Base-by-base conservation (phyloP, 371 early-diverging fungal species). In the Mortierella sp. region DNA sequence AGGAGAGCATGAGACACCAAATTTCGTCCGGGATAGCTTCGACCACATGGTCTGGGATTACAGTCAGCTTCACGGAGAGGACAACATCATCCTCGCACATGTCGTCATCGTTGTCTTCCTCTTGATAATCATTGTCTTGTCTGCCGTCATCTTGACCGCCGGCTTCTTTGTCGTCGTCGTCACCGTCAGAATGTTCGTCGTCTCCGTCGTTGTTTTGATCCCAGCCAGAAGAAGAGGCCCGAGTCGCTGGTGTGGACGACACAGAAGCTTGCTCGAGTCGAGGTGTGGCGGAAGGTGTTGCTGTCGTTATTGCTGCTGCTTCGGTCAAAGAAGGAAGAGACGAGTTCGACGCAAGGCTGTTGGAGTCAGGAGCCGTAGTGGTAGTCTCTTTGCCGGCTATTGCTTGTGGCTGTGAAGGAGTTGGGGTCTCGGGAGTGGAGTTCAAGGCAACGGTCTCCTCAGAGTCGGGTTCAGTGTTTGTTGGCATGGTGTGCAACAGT, bases 1-100 rank as follows among this genome's bases (percentile, higher is more conserved):
- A 78, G 11, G 57, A 26, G 38, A 78, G 52, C 50, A 78, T 26
- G 42, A 58, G 78, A 26, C 60, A 48, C 78, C 78, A 78, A 26
- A 55, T 31, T 19, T 78, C 78, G 28, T 45, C 42, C 8, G 78
- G 78, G 34, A 78, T 50, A 0, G 3, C 10, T 7, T 54, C 71
- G 28, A 72, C 13, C 8, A 57, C 19, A 13, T 60, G 26, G 6
- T 13, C 16, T 19, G 72, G 48, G 21, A 77, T 14, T 9, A 44
- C 42, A 14, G 44, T 57, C 55, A 74, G 13, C 26, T 52, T 44
- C n/a, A 31, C 50, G 11, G 74, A 58, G 10, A 42, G 2, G 44
- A 28, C 28, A 26, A 38, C 48, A 38, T 38, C 34, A 48, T 44
- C 60, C 16, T 14, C 28, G 7, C 28, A 60, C 14, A 28, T 54